Evolutionary conservation across 306 rosid species (phyloP).

Genomic region (Lithocarpus polystachyus): DNA sequence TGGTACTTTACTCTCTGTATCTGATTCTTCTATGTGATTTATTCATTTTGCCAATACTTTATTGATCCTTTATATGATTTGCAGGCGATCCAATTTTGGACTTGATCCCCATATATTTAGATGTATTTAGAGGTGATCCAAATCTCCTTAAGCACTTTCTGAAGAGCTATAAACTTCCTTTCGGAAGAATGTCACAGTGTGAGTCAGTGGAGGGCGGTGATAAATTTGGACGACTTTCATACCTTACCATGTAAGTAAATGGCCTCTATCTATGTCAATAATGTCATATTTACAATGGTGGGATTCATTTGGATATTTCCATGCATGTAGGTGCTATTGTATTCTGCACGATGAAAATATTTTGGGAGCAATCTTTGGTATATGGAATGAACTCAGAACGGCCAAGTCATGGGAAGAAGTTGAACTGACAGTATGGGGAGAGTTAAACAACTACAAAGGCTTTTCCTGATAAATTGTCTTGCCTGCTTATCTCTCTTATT

Average conservation of each 20-base stretch:
- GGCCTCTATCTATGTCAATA: background rate
- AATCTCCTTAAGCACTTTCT: conserved; percentile 55
- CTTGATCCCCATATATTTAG: conserved; percentile 83
- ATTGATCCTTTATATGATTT: conserved; percentile 23
- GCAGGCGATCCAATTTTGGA: conserved; percentile 83
- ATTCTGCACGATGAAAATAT: conserved; percentile 85
- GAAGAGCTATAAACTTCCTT: conserved; percentile 86
- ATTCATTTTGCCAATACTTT: no score
- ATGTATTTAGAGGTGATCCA: conserved; percentile 82
- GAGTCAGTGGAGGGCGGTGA: conserved; percentile 43
- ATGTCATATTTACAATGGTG: background rate
- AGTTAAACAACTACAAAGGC: conserved; percentile 67
- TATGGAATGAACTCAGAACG: conserved; percentile 67
- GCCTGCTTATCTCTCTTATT: conserved; percentile 1
- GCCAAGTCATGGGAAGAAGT: conserved; percentile 92
- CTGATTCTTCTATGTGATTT: no score
- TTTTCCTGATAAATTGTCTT: conserved; percentile 42
- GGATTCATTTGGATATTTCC: background rate
- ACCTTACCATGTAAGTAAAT: conserved; percentile 79
- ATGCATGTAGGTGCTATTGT: conserved; percentile 72
- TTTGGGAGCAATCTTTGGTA: conserved; percentile 76
- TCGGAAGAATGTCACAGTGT: conserved; percentile 33
- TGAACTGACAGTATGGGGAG: conserved; percentile 77
- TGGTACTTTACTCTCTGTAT: no score
- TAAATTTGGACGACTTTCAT: conserved; percentile 67